Percentiles rank a stretch among this genome's conserved stretches.
Evolutionary conservation across 2,329 filamentous ascomycete genomes (phyloP).

Genomic region (Mycosphaerella sp.): DNA sequence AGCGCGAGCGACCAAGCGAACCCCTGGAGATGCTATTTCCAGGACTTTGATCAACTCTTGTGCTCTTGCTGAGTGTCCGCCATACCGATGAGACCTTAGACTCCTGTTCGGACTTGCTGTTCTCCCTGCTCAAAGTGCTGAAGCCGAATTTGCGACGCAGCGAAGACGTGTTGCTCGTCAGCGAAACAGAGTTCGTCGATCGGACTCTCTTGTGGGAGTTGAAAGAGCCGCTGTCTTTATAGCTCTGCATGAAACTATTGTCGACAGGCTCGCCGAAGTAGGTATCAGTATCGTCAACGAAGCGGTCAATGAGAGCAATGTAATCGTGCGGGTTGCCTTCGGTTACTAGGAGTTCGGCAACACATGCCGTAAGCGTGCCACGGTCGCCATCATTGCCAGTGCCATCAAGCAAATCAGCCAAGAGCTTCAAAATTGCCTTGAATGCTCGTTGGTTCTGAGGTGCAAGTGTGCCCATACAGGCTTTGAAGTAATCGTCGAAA

Average conservation of each 20-base stretch:
- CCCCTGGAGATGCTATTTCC: conserved; percentile 60
- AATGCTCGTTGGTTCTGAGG: conserved; percentile 68
- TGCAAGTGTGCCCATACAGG: conserved; percentile 47
- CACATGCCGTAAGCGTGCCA: conserved; percentile 78
- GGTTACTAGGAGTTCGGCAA: conserved; percentile 77
- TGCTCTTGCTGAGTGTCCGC: conserved; percentile 80
- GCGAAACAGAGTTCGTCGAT: conserved; percentile 63
- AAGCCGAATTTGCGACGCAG: conserved; percentile 79
- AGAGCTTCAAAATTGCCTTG: conserved; percentile 72
- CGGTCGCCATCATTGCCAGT: conserved; percentile 88
- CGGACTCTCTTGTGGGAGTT: conserved; percentile 45
- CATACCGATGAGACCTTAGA: conserved; percentile 72
- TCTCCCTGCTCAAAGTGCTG: conserved; percentile 64
- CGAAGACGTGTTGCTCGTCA: conserved; percentile 82
- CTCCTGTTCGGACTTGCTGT: conserved; percentile 64
- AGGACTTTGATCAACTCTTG: conserved; percentile 55
- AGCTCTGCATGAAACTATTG: conserved; percentile 15
- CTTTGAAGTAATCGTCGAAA: conserved; percentile 56
- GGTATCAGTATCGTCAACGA: conserved; percentile 82
- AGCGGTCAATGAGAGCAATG: conserved; percentile 78
- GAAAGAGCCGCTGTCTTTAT: conserved; percentile 22
- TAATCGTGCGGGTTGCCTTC: conserved; percentile 73
- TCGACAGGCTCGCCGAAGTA: conserved; percentile 67
- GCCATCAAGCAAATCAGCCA: conserved; percentile 81
- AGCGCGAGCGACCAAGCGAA: conserved; percentile 64